Evolutionary conservation across 495 filamentous ascomycete genomes (phyloP).

Genomic region (Annulohypoxylon bovei): DNA sequence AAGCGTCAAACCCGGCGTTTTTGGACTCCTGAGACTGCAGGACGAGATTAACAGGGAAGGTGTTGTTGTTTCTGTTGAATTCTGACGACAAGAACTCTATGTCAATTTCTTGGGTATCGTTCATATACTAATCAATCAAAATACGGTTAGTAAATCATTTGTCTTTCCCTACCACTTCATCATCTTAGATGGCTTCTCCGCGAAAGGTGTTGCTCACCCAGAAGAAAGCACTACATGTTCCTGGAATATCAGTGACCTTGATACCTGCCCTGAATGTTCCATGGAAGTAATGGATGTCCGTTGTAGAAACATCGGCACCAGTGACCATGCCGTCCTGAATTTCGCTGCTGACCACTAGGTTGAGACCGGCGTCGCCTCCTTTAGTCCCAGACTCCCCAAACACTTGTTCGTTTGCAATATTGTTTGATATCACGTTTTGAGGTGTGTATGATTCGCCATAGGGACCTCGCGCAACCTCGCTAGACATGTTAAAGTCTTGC

Average conservation of each 20-base stretch:
- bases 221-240: constrained; percentile 82
- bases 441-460: constrained; percentile 70
- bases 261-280: constrained; percentile 75
- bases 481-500: constrained; percentile 71
- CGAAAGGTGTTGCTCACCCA: constrained; percentile 63
- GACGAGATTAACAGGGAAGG: constrained; percentile 74
- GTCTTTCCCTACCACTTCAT: background rate
- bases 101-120: constrained; percentile 83
- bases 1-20: constrained; percentile 65
- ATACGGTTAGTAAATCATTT: constrained; percentile 5
- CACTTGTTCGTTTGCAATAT: constrained; percentile 49
- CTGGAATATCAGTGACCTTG: constrained; percentile 64
- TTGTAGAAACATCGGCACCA: constrained; percentile 68
- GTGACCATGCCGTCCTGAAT: constrained; percentile 62
- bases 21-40: constrained; percentile 70
- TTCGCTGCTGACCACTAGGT: constrained; percentile 65
- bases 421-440: constrained; percentile 65
- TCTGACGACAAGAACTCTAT: constrained; percentile 76
- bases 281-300: constrained; percentile 66
- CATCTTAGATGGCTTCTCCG: background rate
- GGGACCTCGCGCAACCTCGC: constrained; percentile 62
- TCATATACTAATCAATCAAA: constrained; percentile 65
- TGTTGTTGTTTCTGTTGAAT: constrained; percentile 57
- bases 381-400: constrained; percentile 53
- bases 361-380: constrained; percentile 65